Base-by-base conservation (phyloP, 2,329 filamentous ascomycete species). In the Diaporthe citri region DNA sequence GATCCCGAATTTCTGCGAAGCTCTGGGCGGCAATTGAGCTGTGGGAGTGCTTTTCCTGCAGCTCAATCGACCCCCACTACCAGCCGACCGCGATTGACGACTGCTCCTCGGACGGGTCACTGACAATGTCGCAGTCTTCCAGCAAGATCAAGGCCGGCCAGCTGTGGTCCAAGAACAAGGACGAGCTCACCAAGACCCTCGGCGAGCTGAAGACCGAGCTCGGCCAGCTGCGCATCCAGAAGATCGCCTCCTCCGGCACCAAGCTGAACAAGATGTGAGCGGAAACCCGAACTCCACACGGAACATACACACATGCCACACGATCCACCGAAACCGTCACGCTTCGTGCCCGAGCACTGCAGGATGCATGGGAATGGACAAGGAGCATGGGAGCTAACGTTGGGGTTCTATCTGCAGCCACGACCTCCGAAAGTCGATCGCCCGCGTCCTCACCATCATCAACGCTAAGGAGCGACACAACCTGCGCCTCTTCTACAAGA, bases 101-200 rank as follows among this genome's bases (percentile, higher is more conserved):
- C 31, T 17, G 4, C 59, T 43, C 13, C 28, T 43, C 62, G 62
- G 17, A 31, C n/a, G 60, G 28, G 34, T 36, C 17, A 78, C 81
- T 80, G 72, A 80, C 84, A 82, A 84, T 85, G 83, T 80, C 79
- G 82, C 84, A 91, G 88, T 89, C 88, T 85, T 85, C 86, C 82
- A 83, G 85, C 83, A 93, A 93, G 92, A 95, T 99, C 89, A 98
- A 98, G 94, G 93, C 96, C 87, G 92, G 92, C 89, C 92, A 94
- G 90, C 95, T 99, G 88, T 98, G 97, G 97, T 93, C 92, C 90
- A 99, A 99, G 95, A 96, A 92, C 93, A 98, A 98, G 93, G 95
- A 98, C 85, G 97, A 99, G 84, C 92, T 99, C 88, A 92, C 92
- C 86, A 97, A 97, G 92, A 95, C 97, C 88, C 93, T 98, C 85